A percentile compares a stretch with the other conserved stretches of the same genome.
phyloP scores from a whole-genome alignment of 164 flowering plant genomes.

The Magnolia officinalis region DNA sequence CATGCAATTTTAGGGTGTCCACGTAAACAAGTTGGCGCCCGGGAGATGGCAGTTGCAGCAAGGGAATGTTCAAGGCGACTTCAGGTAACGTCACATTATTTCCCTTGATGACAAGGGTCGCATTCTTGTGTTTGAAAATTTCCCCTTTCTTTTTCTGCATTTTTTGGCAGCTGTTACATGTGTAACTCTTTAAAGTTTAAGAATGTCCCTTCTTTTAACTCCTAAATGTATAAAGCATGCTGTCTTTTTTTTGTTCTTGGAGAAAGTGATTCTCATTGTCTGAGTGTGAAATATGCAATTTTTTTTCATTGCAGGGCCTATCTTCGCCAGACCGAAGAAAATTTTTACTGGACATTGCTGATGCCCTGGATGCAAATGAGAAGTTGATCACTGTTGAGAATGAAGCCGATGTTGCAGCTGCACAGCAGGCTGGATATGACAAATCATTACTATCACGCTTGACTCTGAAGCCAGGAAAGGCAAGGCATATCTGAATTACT shows the following conservation, averaged over 20 bases:
- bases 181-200: not conserved
- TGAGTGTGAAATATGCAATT: not conserved
- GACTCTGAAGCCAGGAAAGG: conserved; percentile 83
- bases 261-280: not conserved
- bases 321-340: conserved; percentile 65
- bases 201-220: not conserved
- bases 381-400: conserved; percentile 59
- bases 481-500: conserved; percentile 22
- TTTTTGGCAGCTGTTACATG: not conserved
- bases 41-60: conserved; percentile 95
- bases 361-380: conserved; percentile 82
- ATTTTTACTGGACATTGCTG: conserved; percentile 70
- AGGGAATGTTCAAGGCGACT: conserved; percentile 87
- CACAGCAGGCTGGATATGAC: conserved; percentile 77
- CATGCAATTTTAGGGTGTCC: conserved; percentile 66
- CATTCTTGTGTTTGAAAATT: not conserved
- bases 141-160: not conserved
- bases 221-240: not conserved
- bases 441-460: conserved; percentile 75
- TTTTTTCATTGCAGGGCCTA: conserved; percentile 45
- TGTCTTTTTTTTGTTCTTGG: not conserved
- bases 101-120: not conserved
- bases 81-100: conserved; percentile 44
- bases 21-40: conserved; percentile 46
- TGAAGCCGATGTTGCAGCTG: conserved; percentile 82